Percentiles rank a stretch among this genome's conserved stretches.
These are phyloP conservation scores for Cotoneaster glaucophyllus DNA, from an alignment of 306 rosid species.

Conservation along the genomic window DNA sequence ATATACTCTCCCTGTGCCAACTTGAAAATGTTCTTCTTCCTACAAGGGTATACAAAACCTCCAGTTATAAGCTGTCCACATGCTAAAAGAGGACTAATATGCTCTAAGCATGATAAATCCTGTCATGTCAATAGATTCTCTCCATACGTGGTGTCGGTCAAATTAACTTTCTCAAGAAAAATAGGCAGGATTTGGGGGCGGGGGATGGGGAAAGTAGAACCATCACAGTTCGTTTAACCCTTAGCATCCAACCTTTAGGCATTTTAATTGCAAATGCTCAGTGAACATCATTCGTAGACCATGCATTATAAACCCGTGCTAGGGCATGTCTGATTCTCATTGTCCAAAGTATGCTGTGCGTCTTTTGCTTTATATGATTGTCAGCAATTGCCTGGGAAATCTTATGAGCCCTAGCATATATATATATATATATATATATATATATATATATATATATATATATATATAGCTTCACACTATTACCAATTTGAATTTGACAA, in stretches of 20 bases:
- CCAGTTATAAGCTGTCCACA: slow-evolving; percentile 3
- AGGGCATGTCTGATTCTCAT: neutral
- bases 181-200: neutral
- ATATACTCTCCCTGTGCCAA: slow-evolving; percentile 99
- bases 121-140: neutral
- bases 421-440: too few species aligned
- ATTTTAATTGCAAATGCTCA: neutral
- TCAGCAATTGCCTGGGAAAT: neutral
- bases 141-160: neutral
- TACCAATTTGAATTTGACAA: neutral
- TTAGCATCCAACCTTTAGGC: neutral
- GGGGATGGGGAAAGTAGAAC: neutral
- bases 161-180: neutral
- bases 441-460: too few species aligned
- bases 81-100: neutral
- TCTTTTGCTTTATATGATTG: neutral
- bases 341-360: neutral
- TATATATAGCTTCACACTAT: neutral
- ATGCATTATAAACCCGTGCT: neutral
- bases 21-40: slow-evolving; percentile 98
- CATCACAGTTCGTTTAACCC: neutral
- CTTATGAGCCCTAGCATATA: neutral
- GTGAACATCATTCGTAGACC: neutral
- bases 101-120: neutral
- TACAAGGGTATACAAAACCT: slow-evolving; percentile 22